Evolutionary conservation across 176 grass and related monocot genomes (phyloP).

Genomic region (Carex cristatella): DNA sequence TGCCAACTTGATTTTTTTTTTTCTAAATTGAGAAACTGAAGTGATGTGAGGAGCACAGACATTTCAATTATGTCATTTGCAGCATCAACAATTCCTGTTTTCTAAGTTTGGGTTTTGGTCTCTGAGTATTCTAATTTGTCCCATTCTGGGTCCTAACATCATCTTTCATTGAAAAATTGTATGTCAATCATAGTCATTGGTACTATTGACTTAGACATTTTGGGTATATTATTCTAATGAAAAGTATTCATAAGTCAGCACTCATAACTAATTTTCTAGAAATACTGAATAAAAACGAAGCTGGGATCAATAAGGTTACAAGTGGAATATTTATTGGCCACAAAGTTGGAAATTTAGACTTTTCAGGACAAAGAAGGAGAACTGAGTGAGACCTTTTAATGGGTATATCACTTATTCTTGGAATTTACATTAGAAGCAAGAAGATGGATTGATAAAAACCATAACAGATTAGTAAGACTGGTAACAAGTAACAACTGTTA

Average conservation of each 20-base stretch:
- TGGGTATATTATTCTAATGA: background rate
- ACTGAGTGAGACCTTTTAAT: background rate
- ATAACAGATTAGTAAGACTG: background rate
- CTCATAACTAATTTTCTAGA: background rate
- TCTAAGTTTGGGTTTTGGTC: background rate
- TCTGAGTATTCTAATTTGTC: background rate
- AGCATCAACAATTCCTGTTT: background rate
- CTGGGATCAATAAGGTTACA: background rate
- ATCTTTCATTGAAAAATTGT: background rate
- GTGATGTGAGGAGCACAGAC: background rate
- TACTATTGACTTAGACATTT: background rate
- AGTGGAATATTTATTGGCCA: background rate
- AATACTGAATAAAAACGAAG: background rate
- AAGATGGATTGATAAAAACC: background rate
- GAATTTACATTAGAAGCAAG: background rate
- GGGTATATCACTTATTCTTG: background rate
- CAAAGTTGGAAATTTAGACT: background rate
- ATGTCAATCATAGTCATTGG: background rate
- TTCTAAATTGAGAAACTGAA: background rate
- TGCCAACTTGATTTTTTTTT: slow-evolving; percentile 6
- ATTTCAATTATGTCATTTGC: background rate
- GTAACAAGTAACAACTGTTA: slow-evolving; percentile 3
- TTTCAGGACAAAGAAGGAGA: background rate
- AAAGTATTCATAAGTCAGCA: background rate
- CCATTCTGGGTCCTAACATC: background rate